phyloP scores from a whole-genome alignment of 2,329 filamentous ascomycete genomes.

The Pseudogymnoascus sp. region DNA sequence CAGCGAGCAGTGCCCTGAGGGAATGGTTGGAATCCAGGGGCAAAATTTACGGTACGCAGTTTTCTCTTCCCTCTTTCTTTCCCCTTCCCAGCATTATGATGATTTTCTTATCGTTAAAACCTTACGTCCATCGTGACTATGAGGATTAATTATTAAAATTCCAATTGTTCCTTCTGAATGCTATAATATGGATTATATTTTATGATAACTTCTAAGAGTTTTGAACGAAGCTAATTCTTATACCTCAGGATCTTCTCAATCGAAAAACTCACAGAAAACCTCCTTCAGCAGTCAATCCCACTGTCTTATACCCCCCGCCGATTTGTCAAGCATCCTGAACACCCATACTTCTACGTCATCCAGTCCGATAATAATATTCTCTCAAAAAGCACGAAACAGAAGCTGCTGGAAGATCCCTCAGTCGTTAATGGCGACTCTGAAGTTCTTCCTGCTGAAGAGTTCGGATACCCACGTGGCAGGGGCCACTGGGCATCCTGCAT shows the following conservation, averaged over 20 bases:
- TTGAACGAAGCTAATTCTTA: background rate
- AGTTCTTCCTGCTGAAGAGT: slow-evolving; percentile 68
- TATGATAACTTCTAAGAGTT: slow-evolving; percentile 4
- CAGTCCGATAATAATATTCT: slow-evolving; percentile 91
- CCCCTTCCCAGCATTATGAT: slow-evolving; percentile 29
- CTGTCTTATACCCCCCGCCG: slow-evolving; percentile 85
- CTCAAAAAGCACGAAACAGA: slow-evolving; percentile 67
- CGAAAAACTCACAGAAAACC: slow-evolving; percentile 75
- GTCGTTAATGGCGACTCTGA: slow-evolving; percentile 66
- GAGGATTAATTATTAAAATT: slow-evolving; percentile 52
- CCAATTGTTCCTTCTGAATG: slow-evolving; percentile 98
- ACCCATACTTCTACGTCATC: slow-evolving; percentile 87
- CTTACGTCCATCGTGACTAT: slow-evolving; percentile 31
- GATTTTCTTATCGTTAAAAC: slow-evolving; percentile 37
- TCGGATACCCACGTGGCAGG: slow-evolving; percentile 77
- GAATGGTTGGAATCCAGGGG: slow-evolving; percentile 87
- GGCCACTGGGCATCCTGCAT: slow-evolving; percentile 96
- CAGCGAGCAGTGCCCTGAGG: slow-evolving; percentile 87
- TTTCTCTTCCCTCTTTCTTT: slow-evolving; percentile 17
- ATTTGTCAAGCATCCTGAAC: slow-evolving; percentile 79
- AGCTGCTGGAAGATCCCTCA: slow-evolving; percentile 64
- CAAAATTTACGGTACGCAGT: slow-evolving; percentile 73
- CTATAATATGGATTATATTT: slow-evolving; percentile 21
- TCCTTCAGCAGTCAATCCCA: slow-evolving; percentile 79
- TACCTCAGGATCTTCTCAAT: slow-evolving; percentile 75